phyloP scores from a whole-genome alignment of 768 basidiomycete genomes.

The Russula sp. region DNA sequence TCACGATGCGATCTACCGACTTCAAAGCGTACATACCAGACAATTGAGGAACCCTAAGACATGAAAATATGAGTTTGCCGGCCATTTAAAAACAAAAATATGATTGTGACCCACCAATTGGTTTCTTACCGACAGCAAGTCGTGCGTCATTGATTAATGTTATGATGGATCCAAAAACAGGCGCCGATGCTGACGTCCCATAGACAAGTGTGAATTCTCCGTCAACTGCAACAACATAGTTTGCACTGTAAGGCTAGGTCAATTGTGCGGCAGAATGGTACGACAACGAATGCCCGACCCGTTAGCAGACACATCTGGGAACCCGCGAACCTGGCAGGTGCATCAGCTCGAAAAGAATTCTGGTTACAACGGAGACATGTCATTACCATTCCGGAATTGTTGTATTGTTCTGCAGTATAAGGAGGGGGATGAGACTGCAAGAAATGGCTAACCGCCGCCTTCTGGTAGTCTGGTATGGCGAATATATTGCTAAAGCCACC shows the following conservation, averaged over 20 bases:
- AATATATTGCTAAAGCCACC: constrained; percentile 39
- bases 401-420: constrained; percentile 29
- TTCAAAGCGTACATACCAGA: neutral
- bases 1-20: neutral
- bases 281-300: constrained; percentile 22
- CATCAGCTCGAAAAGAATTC: neutral
- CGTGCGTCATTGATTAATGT: constrained; percentile 34
- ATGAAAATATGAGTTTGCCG: neutral
- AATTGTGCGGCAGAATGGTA: neutral
- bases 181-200: constrained; percentile 33
- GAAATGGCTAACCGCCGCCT: constrained; percentile 26
- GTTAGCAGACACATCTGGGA: constrained; percentile 31
- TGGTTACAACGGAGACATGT: neutral
- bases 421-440: constrained; percentile 30
- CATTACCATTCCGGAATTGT: constrained; percentile 29
- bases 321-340: constrained; percentile 25
- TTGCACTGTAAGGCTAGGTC: neutral
- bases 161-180: constrained; percentile 30
- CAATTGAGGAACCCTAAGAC: constrained; percentile 9
- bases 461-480: constrained; percentile 32
- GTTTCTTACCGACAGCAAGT: constrained; percentile 25
- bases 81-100: neutral
- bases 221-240: constrained; percentile 18
- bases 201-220: constrained; percentile 26
- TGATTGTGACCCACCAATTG: neutral